Evolutionary conservation across 164 flowering plant species (phyloP), one percentile per base, ranked within the genome.

Genomic region (Euptelea pleiosperma): DNA sequence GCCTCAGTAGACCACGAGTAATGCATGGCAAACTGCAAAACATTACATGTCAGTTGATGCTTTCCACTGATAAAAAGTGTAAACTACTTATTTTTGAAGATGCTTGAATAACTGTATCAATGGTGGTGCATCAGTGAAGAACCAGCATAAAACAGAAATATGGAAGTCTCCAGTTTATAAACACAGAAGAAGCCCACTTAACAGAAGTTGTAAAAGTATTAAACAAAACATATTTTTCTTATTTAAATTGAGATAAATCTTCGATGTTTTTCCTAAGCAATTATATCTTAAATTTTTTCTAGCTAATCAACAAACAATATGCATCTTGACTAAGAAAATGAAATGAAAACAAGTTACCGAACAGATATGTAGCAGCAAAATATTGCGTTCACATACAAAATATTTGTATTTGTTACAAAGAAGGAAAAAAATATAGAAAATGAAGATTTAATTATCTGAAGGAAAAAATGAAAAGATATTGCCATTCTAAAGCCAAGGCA

Each of bases 1-100:
- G 87, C 91, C 73, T 89, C 94, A 29, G 88, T 91, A 46, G 95
- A 85, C 98, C 96, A 91, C 2, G 98, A 91, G 64, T 91, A 91
- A 70, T 91, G 98, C 94, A 91, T 66, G 45, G 96, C 98, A 79
- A 91, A 91, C 98, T 91, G 81, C 75, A 77, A 68, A 45, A 52
- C 24, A 43, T 33, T 24, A 30, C 10, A 6, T 28, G n/a, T 5
- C 8, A 57, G 34, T n/a, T n/a, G 25, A 50, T 42, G 25, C 62
- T 25, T 30, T 25, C 40, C 45, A 48, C 18, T 34, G 6, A 34
- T n/a, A 28, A 55, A 43, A n/a, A 1, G 3, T 19, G 45, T 2
- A 24, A 25, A 8, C 2, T 0, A 57, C 14, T 30, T 7, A 43
- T 44, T 44, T 30, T 24, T 19, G 21, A 15, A 52, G 49, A 45